Base-by-base conservation (phyloP, 2,329 filamentous ascomycete genomes). In the Diaporthe caulivora region DNA sequence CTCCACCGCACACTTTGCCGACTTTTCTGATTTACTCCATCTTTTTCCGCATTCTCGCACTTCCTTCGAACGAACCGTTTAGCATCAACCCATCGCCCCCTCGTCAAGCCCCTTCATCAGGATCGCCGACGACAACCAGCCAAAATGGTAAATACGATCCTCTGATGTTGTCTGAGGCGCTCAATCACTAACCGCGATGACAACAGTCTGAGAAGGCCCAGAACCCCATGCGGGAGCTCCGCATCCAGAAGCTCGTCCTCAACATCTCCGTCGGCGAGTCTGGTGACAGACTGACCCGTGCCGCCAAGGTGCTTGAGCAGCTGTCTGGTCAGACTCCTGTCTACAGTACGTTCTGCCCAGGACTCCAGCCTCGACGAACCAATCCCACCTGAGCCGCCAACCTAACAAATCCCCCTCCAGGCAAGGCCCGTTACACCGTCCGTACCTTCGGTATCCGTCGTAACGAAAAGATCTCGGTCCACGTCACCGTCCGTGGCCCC, bases 361-460 rank as follows among this genome's bases (percentile, higher is more conserved):
- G 29, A 3, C 6, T 31, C 15, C 24, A 8, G 2, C 9, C 77
- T 26, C 68, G 11, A 3, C 21, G 42, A 7, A 29, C n/a, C 31
- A 26, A 55, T 42, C 11, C 24, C 17, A 11, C 34, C 17, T 26
- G 29, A 58, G 31, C 62, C 15, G 11, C 3, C 49, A 21, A 26
- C 57, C 70, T 64, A 31, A 51, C 65, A 57, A 40, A 17, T 53
- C 26, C 31, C 62, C 71, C 67, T 70, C 72, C 83, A 95, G 94
- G 94, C 95, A 99, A 99, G 94, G 97, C 97, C 87, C 95, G 97
- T 85, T 99, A 98, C 93, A 99, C 97, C 81, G 97, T 99, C 92
- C 96, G 97, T 90, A 98, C 96, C 85, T 99, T 99, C 89, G 97
- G 97, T 93, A 99, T 99, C 92, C 96, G 97, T 87, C 96, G 97